A percentile compares a stretch with the other conserved stretches of the same genome.
Evolutionary conservation across 2,329 filamentous ascomycete species (phyloP).

Genomic region (Fusarium mexicanum): DNA sequence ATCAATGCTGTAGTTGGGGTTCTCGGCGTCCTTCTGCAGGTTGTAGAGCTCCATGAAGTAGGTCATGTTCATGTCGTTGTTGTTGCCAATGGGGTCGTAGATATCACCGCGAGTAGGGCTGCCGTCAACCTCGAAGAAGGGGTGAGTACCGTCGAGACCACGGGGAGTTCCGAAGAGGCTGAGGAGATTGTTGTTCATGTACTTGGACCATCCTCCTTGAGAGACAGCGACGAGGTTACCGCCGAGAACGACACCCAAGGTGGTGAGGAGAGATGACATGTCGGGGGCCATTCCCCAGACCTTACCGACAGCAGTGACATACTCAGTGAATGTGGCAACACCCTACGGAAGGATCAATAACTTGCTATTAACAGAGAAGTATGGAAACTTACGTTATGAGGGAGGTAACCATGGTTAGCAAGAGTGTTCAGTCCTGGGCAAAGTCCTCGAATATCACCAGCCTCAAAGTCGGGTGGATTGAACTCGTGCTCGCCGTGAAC

Average conservation of each 20-base stretch:
- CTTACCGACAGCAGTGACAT: constrained; percentile 27
- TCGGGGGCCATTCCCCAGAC: constrained; percentile 33
- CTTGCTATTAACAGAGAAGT: accelerated
- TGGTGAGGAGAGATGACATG: constrained; percentile 18
- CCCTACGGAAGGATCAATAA: background rate
- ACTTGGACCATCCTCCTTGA: constrained; percentile 45
- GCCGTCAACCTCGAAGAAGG: constrained; percentile 64
- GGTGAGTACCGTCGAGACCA: constrained; percentile 62
- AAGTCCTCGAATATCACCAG: constrained; percentile 31
- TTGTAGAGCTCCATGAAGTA: constrained; percentile 61
- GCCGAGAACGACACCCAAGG: constrained; percentile 48
- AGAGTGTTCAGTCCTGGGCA: constrained; percentile 35
- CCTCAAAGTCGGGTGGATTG: constrained; percentile 19
- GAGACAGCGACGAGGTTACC: constrained; percentile 46
- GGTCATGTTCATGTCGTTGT: constrained; percentile 60
- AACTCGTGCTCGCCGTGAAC: constrained; percentile 30
- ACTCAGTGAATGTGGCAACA: constrained; percentile 2
- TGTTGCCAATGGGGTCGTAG: constrained; percentile 58
- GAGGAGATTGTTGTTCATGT: constrained; percentile 54
- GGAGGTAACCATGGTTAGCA: constrained; percentile 38
- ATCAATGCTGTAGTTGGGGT: constrained; percentile 47
- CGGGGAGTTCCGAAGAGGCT: constrained; percentile 56
- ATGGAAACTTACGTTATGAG: constrained; percentile 14
- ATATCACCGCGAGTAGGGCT: constrained; percentile 63
- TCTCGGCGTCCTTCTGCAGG: constrained; percentile 51